A percentile compares a stretch with the other conserved stretches of the same genome.
These are phyloP conservation scores for Rubroboletus satanas DNA, from an alignment of 768 basidiomycete genomes.

Conservation along the genomic window DNA sequence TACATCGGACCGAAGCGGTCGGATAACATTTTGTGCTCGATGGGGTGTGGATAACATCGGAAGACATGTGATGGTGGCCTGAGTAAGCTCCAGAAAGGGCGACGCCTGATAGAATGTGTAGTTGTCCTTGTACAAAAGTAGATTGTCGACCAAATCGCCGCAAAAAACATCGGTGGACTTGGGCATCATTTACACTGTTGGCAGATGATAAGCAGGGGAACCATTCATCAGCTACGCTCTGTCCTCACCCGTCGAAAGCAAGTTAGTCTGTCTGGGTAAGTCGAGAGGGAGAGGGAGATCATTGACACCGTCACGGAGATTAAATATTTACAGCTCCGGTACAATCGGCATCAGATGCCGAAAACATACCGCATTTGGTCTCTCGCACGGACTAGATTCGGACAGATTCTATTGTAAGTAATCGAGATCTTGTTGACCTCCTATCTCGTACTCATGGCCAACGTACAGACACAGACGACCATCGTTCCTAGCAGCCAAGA, in stretches of 20 bases:
- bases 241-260: constrained; percentile 18
- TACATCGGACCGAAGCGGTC: neutral
- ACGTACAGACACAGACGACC: constrained; percentile 60
- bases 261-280: neutral
- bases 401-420: neutral
- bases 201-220: neutral
- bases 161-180: neutral
- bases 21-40: neutral
- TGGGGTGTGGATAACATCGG: constrained; percentile 14
- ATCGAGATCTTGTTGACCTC: no score
- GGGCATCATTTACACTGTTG: neutral
- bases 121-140: constrained; percentile 5
- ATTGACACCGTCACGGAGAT: constrained; percentile 8
- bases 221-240: neutral
- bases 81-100: neutral
- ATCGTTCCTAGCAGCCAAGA: constrained; percentile 76
- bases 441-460: constrained; percentile 15
- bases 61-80: neutral
- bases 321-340: constrained; percentile 15
- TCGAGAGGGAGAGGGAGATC: neutral
- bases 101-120: constrained; percentile 6
- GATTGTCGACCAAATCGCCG: constrained; percentile 9
- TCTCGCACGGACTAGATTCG: neutral
- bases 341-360: constrained; percentile 24
- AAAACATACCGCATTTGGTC: neutral